Evolutionary conservation across 805 yeast species (phyloP).

Genomic region (Pichia thaimueangensis): DNA sequence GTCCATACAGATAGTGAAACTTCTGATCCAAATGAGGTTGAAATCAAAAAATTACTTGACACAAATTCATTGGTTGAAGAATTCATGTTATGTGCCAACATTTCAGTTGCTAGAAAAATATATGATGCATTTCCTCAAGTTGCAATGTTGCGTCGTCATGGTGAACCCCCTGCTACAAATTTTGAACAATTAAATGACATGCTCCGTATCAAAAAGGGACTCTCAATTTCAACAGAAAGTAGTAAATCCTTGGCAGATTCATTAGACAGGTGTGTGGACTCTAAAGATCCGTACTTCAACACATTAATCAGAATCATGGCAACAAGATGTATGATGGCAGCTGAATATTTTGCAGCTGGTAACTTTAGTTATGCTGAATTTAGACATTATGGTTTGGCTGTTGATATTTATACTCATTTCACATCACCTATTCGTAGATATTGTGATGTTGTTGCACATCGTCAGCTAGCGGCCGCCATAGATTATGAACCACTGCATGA

Average conservation of each 20-base stretch:
- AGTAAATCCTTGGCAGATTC: conserved; percentile 93
- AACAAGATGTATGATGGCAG: conserved; percentile 98
- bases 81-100: conserved; percentile 95
- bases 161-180: conserved; percentile 92
- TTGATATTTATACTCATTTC: conserved; percentile 95
- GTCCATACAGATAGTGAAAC: conserved; percentile 97
- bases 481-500: conserved; percentile 82
- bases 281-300: conserved; percentile 82
- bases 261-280: conserved; percentile 79
- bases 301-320: conserved; percentile 93
- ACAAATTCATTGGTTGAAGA: conserved; percentile 97
- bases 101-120: conserved; percentile 89
- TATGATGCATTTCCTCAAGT: conserved; percentile 94
- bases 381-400: conserved; percentile 95
- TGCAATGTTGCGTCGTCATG: conserved; percentile 97
- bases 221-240: conserved; percentile 72
- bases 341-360: conserved; percentile 93
- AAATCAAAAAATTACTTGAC: conserved; percentile 77
- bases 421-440: conserved; percentile 97
- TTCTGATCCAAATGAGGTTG: conserved; percentile 93
- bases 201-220: conserved; percentile 70
- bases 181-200: conserved; percentile 87
- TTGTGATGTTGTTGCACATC: conserved; percentile 95
- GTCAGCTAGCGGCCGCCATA: conserved; percentile 97
- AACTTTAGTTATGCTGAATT: conserved; percentile 85